Conservation (phyloP, 1,284 basidiomycete genomes). For the Sanghuangporus sanghuang region DNA sequence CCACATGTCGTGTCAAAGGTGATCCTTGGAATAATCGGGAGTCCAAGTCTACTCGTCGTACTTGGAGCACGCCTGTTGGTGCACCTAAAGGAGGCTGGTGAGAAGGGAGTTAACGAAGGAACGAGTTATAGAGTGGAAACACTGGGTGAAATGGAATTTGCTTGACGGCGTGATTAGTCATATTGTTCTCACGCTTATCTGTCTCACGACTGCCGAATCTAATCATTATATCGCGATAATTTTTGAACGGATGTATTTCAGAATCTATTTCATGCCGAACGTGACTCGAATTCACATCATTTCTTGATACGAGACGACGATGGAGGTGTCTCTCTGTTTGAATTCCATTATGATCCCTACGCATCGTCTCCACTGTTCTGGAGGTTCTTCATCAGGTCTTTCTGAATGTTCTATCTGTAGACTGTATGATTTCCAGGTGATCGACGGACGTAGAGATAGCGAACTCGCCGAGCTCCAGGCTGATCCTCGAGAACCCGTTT, state of each 20-base stretch:
- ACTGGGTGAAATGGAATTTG: not conserved
- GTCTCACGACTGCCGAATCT: too few relatives aligned
- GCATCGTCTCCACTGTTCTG: not conserved
- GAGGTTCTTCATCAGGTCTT: not conserved
- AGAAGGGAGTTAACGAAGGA: conserved; percentile 3
- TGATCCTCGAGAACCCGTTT: not conserved
- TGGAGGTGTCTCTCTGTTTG: too few relatives aligned
- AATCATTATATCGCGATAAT: too few relatives aligned
- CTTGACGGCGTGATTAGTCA: not conserved
- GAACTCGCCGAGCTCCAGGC: not conserved
- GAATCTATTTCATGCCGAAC: not conserved
- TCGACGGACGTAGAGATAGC: not conserved
- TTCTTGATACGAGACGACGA: too few relatives aligned
- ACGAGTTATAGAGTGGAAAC: conserved; percentile 7
- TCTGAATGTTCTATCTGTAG: not conserved
- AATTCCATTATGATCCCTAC: not conserved
- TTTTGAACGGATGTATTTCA: too few relatives aligned
- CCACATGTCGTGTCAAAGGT: not conserved
- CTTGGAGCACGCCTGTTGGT: conserved; percentile 4
- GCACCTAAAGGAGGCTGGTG: conserved; percentile 9
- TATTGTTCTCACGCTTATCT: not conserved
- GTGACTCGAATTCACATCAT: too few relatives aligned
- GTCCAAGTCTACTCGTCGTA: conserved; percentile 1
- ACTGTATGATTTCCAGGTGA: not conserved
- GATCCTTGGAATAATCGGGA: not conserved